Conservation (phyloP, 2,329 filamentous ascomycete species). For the Calonectria pauciramosa region DNA sequence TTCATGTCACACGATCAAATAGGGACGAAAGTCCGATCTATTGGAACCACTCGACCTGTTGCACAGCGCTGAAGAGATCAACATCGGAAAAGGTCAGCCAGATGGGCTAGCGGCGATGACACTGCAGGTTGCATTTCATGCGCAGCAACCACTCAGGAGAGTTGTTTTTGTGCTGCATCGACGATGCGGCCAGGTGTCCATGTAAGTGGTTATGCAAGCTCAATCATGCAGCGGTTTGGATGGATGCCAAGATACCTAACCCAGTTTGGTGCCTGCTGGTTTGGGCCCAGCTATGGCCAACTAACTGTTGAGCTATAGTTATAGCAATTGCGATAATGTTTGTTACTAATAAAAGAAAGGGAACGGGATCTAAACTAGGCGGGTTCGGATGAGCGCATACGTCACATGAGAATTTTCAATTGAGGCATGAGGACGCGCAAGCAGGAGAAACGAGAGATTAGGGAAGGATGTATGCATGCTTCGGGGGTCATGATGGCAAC, state of each 20-base stretch:
- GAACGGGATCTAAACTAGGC: constrained; percentile 18
- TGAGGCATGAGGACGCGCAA: neutral
- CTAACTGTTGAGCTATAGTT: neutral
- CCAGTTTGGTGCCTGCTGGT: neutral
- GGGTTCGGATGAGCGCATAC: neutral
- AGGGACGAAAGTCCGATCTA: neutral
- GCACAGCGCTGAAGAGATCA: neutral
- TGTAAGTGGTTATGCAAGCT: neutral
- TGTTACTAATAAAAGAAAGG: constrained; percentile 10
- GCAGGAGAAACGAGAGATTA: neutral
- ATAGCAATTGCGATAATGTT: constrained; percentile 2
- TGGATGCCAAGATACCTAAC: neutral
- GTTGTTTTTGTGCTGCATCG: neutral
- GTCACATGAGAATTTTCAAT: neutral
- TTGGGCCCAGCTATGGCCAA: neutral
- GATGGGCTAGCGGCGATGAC: neutral
- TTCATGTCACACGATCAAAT: neutral
- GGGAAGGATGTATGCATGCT: neutral
- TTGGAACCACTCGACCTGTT: neutral
- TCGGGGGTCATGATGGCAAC: neutral
- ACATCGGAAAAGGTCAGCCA: neutral
- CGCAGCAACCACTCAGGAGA: neutral
- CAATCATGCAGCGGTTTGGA: neutral
- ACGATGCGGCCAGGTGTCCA: neutral
- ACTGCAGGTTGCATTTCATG: constrained; percentile 3